Percentiles rank a stretch among this genome's conserved stretches.
phyloP scores from a whole-genome alignment of 495 filamentous ascomycete genomes.

The Annulohypoxylon maeteangense region DNA sequence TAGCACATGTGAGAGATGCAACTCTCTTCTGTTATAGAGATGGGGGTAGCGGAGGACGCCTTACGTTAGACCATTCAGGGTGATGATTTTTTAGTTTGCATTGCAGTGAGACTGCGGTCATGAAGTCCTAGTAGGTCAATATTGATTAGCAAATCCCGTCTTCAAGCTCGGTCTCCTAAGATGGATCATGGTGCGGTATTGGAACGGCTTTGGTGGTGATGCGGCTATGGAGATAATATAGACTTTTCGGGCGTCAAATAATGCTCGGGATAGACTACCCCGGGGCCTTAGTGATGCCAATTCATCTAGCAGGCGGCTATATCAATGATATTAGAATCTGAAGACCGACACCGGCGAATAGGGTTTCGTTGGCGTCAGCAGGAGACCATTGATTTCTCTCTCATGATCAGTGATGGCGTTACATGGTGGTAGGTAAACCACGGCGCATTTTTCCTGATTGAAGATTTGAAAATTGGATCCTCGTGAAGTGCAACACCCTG shows the following conservation, averaged over 20 bases:
- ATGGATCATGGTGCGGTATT: not conserved
- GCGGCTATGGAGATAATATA: conserved; percentile 9
- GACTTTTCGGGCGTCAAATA: conserved; percentile 8
- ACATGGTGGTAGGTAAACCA: conserved; percentile 25
- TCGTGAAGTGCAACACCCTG: conserved; percentile 4
- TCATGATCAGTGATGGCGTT: conserved; percentile 18
- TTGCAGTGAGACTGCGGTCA: conserved; percentile 66
- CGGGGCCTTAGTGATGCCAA: conserved; percentile 2
- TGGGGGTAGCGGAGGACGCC: conserved; percentile 26
- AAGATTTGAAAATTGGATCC: conserved; percentile 14
- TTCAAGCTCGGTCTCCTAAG: not conserved
- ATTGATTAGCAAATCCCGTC: conserved; percentile 30
- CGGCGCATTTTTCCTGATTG: conserved; percentile 13
- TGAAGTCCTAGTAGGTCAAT: conserved; percentile 62
- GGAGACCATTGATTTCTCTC: not conserved
- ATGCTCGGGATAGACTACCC: not conserved
- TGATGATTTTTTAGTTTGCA: conserved; percentile 69
- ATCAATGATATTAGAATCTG: conserved; percentile 8
- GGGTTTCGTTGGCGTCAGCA: conserved; percentile 22
- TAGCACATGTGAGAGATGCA: conserved; percentile 24
- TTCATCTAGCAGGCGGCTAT: conserved; percentile 17
- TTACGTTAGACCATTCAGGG: conserved; percentile 73
- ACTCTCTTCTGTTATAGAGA: conserved; percentile 16
- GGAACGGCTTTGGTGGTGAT: conserved; percentile 1
- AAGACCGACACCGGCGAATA: conserved; percentile 19